A percentile compares a stretch with the other conserved stretches of the same genome.
These are phyloP conservation scores for Glycyrrhiza uralensis DNA, from an alignment of 306 rosid species.

Conservation along the genomic window DNA sequence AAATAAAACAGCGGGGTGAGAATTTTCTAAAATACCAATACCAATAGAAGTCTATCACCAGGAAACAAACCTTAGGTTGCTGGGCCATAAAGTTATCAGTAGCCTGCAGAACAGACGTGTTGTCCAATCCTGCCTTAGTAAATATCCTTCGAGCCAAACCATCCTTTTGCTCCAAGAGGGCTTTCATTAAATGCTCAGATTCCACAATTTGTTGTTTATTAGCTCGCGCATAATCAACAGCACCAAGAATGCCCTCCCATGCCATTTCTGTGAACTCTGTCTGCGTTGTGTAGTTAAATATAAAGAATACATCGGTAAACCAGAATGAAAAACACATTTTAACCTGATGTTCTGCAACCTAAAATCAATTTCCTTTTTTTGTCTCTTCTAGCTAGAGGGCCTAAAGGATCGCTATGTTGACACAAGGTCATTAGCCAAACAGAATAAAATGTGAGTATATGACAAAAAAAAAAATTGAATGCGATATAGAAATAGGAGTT, in stretches of 20 bases:
- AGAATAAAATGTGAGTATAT: background rate
- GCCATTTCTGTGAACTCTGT: slow-evolving; percentile 95
- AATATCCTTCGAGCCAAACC: slow-evolving; percentile 87
- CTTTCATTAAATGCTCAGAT: slow-evolving; percentile 93
- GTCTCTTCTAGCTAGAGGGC: background rate
- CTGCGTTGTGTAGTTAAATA: slow-evolving; percentile 50
- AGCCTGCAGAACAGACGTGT: slow-evolving; percentile 86
- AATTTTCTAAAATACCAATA: slow-evolving; percentile 1
- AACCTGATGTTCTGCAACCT: background rate
- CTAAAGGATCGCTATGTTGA: background rate
- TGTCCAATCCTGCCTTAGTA: slow-evolving; percentile 88
- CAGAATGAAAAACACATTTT: background rate
- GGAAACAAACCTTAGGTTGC: slow-evolving; percentile 67
- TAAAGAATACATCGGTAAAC: background rate
- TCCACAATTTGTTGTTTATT: slow-evolving; percentile 90
- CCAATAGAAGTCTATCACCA: slow-evolving; percentile 1
- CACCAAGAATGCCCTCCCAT: slow-evolving; percentile 88
- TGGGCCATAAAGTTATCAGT: slow-evolving; percentile 74
- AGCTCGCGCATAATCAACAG: slow-evolving; percentile 73
- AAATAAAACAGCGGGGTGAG: slow-evolving; percentile 12
- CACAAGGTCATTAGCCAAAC: background rate
- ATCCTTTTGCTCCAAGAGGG: slow-evolving; percentile 92
- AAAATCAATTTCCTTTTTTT: background rate
- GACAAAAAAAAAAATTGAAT: too few species aligned
- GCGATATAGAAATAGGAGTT: too few species aligned